Base-by-base conservation (phyloP, 1,284 basidiomycete species). In the Ustilago shanxiensis region DNA sequence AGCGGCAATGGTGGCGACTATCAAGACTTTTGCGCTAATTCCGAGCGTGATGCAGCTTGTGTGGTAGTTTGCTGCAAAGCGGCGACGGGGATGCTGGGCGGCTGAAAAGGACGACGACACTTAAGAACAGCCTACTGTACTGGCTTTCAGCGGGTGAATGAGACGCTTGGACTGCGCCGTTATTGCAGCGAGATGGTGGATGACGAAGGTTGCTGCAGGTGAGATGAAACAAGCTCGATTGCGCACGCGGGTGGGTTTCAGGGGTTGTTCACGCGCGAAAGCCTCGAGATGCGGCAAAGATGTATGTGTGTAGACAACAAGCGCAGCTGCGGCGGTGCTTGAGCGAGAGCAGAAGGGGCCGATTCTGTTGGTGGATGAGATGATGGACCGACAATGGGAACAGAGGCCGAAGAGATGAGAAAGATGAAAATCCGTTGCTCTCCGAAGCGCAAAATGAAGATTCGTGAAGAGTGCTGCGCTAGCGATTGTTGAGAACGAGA, bases 191-290 rank as follows among this genome's bases (percentile, higher is more conserved):
- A 49, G 14, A 2, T 18, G 22, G 20, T 20, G 20, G 47, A 20
- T 49, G 16, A 49, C 47, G 24, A 49, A 26, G 24, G 24, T 24
- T 52, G 31, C 50, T n/a, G 50, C 50, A 20, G 50, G n/a, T n/a
- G 29, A 52, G 22, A 26, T 31, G 50, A 31, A 52, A n/a, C 14
- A 4, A 33, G n/a, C 11, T 26, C 9, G 18, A 16, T 18, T 49
- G 47, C 47, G 24, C 24, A 49, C 26, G 47, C 47, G 13, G 20
- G 8, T 18, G 47, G 16, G 47, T 9, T 22, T 49, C 47, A 49
- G 22, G 28, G 29, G 28, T 22, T 29, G 50, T 20, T 31, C 29
- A 14, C 24, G 8, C 4, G 47, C 47, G 47, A 49, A 18, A 49
- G 47, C 24, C 6, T 24, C 11, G 13, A 49, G 22, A 18, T n/a